Percentiles rank a stretch among this genome's conserved stretches.
These are phyloP conservation scores for Orbilia blumenaviensis DNA, from an alignment of 2,329 filamentous ascomycete species.

Conservation along the genomic window DNA sequence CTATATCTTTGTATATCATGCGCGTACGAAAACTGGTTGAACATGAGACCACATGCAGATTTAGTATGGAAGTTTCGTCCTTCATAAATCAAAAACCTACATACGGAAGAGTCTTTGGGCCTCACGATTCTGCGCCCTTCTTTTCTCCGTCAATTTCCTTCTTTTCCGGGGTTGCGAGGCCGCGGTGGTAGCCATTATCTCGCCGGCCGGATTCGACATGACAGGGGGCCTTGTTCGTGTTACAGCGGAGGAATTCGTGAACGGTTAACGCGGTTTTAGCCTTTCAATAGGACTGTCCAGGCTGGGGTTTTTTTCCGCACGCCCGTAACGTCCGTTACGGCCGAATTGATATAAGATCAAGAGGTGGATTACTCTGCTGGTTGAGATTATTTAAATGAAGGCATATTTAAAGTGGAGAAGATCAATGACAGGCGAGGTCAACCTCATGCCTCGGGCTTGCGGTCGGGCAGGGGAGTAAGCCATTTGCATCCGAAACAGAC, in stretches of 20 bases:
- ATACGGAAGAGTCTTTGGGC: slow-evolving; percentile 48
- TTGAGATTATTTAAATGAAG: no score
- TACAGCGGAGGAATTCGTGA: no score
- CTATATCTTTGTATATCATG: neutral
- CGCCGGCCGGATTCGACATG: neutral
- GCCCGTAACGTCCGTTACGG: no score
- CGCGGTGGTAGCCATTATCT: neutral
- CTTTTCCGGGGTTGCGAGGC: slow-evolving; percentile 14
- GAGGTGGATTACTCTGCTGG: neutral
- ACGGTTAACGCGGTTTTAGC: no score
- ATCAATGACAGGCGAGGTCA: neutral
- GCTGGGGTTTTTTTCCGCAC: no score
- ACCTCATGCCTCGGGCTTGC: neutral
- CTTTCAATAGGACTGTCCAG: no score
- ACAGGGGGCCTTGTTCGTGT: no score
- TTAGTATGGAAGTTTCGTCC: no score
- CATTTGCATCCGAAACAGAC: neutral
- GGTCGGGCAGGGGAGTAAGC: neutral
- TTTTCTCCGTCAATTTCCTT: slow-evolving; percentile 42
- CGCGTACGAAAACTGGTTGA: no score
- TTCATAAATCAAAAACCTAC: no score
- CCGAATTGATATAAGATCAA: neutral
- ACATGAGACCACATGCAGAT: neutral
- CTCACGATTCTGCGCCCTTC: slow-evolving; percentile 47
- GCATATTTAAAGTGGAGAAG: no score